phyloP scores from a whole-genome alignment of 352 stramenopile species.

The Pythium sp. region DNA sequence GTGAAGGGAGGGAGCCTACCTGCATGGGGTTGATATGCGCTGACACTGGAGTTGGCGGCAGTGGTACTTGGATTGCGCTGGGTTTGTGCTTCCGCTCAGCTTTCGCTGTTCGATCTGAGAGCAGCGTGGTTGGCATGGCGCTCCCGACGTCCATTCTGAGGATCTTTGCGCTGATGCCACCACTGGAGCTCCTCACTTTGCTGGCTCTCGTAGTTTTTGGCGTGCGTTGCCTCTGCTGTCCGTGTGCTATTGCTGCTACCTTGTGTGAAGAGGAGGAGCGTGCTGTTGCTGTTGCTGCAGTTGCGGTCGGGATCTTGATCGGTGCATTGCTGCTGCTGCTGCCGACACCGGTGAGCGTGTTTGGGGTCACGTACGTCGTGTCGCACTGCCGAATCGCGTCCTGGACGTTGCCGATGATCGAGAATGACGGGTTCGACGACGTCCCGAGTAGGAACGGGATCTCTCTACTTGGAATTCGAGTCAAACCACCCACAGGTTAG shows the following conservation, averaged over 20 bases:
- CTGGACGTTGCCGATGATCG: conserved; percentile 68
- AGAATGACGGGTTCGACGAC: conserved; percentile 59
- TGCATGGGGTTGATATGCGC: conserved; percentile 50
- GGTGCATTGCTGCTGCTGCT: neutral
- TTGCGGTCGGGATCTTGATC: conserved; percentile 11
- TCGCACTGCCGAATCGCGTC: conserved; percentile 71
- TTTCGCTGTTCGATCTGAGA: conserved; percentile 9
- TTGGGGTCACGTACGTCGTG: conserved; percentile 44
- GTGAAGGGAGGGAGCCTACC: conserved; percentile 17
- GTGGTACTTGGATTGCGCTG: conserved; percentile 40
- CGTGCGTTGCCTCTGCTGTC: neutral
- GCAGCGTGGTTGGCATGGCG: conserved; percentile 10
- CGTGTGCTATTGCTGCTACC: neutral
- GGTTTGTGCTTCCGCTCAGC: conserved; percentile 21
- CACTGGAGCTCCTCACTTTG: neutral
- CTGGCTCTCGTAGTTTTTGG: neutral
- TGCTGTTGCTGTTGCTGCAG: neutral
- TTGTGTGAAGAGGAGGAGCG: neutral
- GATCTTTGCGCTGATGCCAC: conserved; percentile 14
- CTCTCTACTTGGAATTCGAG: conserved; percentile 24
- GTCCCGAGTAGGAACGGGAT: conserved; percentile 68
- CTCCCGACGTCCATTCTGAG: conserved; percentile 6
- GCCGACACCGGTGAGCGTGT: conserved; percentile 11
- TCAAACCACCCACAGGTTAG: neutral
- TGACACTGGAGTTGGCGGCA: conserved; percentile 22